These are phyloP conservation scores for Syzygium aqueum DNA, from an alignment of 345 rosid genomes.

Conservation along the genomic window DNA sequence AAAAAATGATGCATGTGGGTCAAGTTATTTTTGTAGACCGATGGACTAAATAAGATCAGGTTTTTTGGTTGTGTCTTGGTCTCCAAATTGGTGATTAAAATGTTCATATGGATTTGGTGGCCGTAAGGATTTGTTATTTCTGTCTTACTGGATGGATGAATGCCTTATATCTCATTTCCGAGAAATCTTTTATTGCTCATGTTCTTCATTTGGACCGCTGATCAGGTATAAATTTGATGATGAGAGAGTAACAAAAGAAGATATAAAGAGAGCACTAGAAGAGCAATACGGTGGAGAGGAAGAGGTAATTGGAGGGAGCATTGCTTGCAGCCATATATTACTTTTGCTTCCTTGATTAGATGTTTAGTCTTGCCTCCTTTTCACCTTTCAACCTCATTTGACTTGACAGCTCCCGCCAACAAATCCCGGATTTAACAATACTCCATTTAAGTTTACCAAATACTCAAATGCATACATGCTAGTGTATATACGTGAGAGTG, in stretches of 20 bases:
- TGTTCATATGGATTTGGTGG: neutral
- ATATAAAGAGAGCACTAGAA: constrained; percentile 78
- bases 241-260: constrained; percentile 96
- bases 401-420: constrained; percentile 71
- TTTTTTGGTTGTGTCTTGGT: neutral
- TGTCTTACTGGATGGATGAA: neutral
- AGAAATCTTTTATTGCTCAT: neutral
- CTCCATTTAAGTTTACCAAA: constrained; percentile 86
- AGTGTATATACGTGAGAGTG: constrained; percentile 94
- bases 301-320: constrained; percentile 42
- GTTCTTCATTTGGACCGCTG: neutral
- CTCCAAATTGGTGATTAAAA: neutral
- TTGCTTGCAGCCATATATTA: neutral
- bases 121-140: neutral
- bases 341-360: neutral
- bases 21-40: neutral
- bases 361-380: constrained; percentile 9
- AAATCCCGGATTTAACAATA: constrained; percentile 90
- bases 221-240: constrained; percentile 97
- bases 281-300: constrained; percentile 99
- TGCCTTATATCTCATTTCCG: neutral
- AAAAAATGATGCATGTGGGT: neutral
- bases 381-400: constrained; percentile 1
- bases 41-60: neutral
- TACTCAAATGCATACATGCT: constrained; percentile 98